These are phyloP conservation scores for Starmerella vitae DNA, from an alignment of 805 yeast genomes.

Conservation along the genomic window DNA sequence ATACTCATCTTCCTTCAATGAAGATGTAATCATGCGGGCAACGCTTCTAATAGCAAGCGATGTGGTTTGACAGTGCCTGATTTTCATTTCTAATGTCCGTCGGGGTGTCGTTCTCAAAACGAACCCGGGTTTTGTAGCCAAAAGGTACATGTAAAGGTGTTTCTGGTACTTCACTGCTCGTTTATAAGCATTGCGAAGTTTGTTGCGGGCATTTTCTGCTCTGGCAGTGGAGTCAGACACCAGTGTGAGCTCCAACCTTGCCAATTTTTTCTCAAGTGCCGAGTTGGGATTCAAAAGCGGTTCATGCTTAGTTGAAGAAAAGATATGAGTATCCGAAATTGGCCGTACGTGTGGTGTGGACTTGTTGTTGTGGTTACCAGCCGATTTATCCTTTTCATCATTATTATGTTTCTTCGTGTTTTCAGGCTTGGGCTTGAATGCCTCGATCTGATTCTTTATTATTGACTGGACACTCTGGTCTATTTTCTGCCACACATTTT, in stretches of 20 bases:
- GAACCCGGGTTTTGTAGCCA: conserved; percentile 22
- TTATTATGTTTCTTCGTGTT: no score
- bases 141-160: conserved; percentile 8
- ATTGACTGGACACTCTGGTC: conserved; percentile 1
- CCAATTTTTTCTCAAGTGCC: conserved; percentile 11
- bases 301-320: not conserved
- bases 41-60: conserved; percentile 25
- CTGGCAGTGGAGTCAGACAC: conserved; percentile 3
- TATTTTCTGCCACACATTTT: conserved; percentile 27
- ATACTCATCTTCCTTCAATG: conserved; percentile 28
- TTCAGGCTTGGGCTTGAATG: not conserved
- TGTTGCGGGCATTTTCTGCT: conserved; percentile 4
- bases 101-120: conserved; percentile 27
- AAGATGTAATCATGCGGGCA: conserved; percentile 24
- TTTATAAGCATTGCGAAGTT: not conserved
- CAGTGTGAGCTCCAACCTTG: conserved; percentile 1
- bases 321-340: not conserved
- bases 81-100: conserved; percentile 19
- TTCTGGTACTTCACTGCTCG: not conserved
- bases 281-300: conserved; percentile 6
- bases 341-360: not conserved
- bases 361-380: not conserved
- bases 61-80: conserved; percentile 23
- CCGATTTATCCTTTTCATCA: not conserved
- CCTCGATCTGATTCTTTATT: not conserved